Evolutionary conservation across 805 yeast genomes (phyloP), one percentile per base, ranked within the genome.

Genomic region (Metschnikowia bowlesiae): DNA sequence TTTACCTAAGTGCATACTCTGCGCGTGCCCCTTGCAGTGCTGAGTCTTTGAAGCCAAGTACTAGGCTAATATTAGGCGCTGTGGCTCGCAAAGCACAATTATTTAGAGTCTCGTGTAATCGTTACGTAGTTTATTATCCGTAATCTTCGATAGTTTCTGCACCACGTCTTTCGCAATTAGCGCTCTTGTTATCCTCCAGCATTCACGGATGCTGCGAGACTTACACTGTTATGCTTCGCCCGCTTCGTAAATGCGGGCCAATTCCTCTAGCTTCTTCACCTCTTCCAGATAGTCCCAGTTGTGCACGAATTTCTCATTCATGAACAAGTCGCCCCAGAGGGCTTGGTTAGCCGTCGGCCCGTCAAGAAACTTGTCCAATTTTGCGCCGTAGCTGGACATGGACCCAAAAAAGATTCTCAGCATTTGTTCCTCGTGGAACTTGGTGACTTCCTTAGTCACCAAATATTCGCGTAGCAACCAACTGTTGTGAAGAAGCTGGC

Each of bases 351-450:
- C 31, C 10, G 62, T 54, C 4, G 56, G 46, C 45, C 56, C 56
- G 4, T 10, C 13, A 8, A 41, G 38, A n/a, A 52, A 60, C 39
- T 18, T 39, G 29, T 13, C 30, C 35, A 16, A 26, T 6, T 49
- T 43, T 9, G 9, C 30, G 22, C n/a, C 34, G 34, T 39, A 57
- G 18, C n/a, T 39, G 30, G 26, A 34, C 54, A 41, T 41, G 33
- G 31, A 8, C 33, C 14, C 35, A 10, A 39, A 16, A n/a, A 51
- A 38, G 28, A 61, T 48, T 13, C 52, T 39, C n/a, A 53, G 42
- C 49, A 69, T 46, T 52, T 70, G 74, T 5, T 51, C 31, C 29
- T 58, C 60, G 54, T 71, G 76, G 39, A 56, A 55, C n/a, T 51
- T 50, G 1, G 75, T 67, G 43, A 61, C 55, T 18, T 61, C 49